Conservation (phyloP, 192 early-diverging fungal species). For the Linnemannia hyalina region DNA sequence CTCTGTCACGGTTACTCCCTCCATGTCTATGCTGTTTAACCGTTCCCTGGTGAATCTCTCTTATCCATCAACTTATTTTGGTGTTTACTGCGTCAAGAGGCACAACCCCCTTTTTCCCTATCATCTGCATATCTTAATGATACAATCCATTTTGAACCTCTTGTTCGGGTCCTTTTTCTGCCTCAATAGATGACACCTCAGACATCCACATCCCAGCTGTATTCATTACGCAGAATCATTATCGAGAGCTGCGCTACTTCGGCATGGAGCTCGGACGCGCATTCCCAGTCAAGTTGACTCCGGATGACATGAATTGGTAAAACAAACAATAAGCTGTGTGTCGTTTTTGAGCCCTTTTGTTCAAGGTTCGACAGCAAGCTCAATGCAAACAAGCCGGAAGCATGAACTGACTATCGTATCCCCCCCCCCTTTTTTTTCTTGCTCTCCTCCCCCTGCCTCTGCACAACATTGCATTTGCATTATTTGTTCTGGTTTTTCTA, state of each 20-base stretch:
- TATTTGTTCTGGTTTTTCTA: constrained; percentile 10
- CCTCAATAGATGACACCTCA: constrained; percentile 77
- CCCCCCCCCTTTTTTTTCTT: too few species aligned
- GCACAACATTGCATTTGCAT: not conserved
- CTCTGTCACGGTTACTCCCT: not conserved
- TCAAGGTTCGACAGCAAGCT: not conserved
- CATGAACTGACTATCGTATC: not conserved
- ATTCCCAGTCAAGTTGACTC: constrained; percentile 35
- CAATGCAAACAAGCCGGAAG: not conserved
- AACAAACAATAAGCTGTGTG: not conserved
- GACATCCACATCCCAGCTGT: constrained; percentile 91
- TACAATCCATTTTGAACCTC: not conserved
- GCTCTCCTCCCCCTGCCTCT: not conserved
- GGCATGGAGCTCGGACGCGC: constrained; percentile 34
- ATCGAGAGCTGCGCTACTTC: constrained; percentile 67
- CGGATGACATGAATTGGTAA: constrained; percentile 53
- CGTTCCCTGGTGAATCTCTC: not conserved
- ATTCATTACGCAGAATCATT: constrained; percentile 83
- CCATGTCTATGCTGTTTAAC: not conserved
- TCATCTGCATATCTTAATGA: not conserved
- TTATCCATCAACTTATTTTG: not conserved
- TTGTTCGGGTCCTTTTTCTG: constrained; percentile 13
- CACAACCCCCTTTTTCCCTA: not conserved
- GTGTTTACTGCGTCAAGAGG: constrained; percentile 6
- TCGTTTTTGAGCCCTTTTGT: not conserved